Conservation (phyloP, 2,329 filamentous ascomycete species). For the Diaporthe sp. region DNA sequence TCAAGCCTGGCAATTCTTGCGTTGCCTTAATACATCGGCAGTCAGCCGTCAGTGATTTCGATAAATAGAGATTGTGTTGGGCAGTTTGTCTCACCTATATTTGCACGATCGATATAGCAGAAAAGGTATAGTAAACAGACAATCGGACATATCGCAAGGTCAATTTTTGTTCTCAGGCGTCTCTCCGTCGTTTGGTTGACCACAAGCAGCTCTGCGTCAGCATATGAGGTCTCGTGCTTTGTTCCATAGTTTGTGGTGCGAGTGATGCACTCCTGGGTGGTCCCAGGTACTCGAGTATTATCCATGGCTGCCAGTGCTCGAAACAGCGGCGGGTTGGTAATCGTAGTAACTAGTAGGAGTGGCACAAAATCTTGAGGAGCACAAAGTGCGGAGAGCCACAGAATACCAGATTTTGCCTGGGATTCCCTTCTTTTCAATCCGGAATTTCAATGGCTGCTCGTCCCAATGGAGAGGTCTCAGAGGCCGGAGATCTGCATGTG, state of each 20-base stretch:
- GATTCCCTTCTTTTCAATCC: background rate
- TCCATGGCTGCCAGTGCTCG: background rate
- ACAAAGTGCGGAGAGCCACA: background rate
- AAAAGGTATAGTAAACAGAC: slow-evolving; percentile 75
- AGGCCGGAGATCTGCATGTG: background rate
- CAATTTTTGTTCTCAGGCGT: slow-evolving; percentile 63
- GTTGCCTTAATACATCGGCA: slow-evolving; percentile 57
- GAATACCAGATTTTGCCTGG: background rate
- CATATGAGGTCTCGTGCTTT: background rate
- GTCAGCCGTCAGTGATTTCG: background rate
- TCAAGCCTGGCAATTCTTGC: slow-evolving; percentile 69
- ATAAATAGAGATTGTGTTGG: background rate
- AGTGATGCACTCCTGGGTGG: no score
- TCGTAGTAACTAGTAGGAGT: background rate
- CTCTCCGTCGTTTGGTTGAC: background rate
- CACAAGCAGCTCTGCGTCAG: background rate
- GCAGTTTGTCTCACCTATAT: slow-evolving; percentile 65
- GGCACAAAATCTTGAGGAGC: no score
- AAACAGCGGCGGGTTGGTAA: background rate
- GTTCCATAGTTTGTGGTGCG: no score
- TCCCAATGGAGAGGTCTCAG: background rate
- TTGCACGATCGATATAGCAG: slow-evolving; percentile 78
- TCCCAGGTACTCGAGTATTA: background rate
- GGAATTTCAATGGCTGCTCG: background rate
- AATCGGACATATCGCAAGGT: slow-evolving; percentile 72